These are phyloP conservation scores for Cucurbitaria berberidis DNA, from an alignment of 2,329 filamentous ascomycete species.

Conservation along the genomic window DNA sequence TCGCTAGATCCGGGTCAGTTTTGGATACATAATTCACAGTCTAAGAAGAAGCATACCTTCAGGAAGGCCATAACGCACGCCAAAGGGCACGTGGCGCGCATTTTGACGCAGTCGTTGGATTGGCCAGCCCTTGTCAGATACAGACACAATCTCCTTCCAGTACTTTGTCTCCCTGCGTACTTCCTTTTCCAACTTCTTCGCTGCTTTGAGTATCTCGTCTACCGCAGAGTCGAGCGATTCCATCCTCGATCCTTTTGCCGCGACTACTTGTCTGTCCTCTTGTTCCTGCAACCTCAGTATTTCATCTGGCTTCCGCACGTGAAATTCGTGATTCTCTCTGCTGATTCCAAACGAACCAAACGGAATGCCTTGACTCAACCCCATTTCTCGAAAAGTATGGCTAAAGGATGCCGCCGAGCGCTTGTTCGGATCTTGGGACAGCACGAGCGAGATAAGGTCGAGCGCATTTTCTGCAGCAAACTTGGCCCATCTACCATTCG, in stretches of 20 bases:
- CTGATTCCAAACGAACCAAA: slow-evolving; percentile 39
- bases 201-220: slow-evolving; percentile 74
- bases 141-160: slow-evolving; percentile 83
- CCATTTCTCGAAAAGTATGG: slow-evolving; percentile 31
- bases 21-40: not conserved
- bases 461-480: slow-evolving; percentile 42
- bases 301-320: slow-evolving; percentile 27
- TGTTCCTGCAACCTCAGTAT: slow-evolving; percentile 41
- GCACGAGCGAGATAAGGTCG: slow-evolving; percentile 40
- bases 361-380: slow-evolving; percentile 44
- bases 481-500: slow-evolving; percentile 32
- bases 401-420: slow-evolving; percentile 36
- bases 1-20: slow-evolving; percentile 49
- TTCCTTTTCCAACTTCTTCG: slow-evolving; percentile 75
- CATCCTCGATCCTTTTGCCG: slow-evolving; percentile 75
- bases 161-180: slow-evolving; percentile 82
- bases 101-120: slow-evolving; percentile 54
- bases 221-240: slow-evolving; percentile 77
- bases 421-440: slow-evolving; percentile 39
- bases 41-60: slow-evolving; percentile 61
- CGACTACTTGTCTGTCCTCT: slow-evolving; percentile 51
- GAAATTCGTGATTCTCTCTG: slow-evolving; percentile 27
- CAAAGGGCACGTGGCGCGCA: slow-evolving; percentile 74
- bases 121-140: slow-evolving; percentile 86
- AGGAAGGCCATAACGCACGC: slow-evolving; percentile 86